A percentile compares a stretch with the other conserved stretches of the same genome.
Conservation (phyloP, 306 rosid genomes). For the Castanopsis chinensis region DNA sequence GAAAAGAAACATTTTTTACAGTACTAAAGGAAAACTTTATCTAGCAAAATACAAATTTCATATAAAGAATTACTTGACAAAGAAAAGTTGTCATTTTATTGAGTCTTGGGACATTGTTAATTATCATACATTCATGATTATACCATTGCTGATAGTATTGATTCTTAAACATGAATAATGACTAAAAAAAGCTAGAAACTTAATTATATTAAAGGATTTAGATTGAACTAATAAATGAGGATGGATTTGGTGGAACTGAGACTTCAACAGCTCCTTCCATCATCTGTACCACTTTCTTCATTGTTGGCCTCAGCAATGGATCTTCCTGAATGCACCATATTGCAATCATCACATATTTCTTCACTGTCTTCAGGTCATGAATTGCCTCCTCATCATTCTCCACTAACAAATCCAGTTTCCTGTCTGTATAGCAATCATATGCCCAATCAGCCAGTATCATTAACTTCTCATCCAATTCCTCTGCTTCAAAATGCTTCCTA, state of each 20-base stretch:
- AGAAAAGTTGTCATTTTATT: no score
- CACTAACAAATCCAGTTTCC: conserved; percentile 7
- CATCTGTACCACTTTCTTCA: conserved; percentile 36
- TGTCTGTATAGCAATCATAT: conserved; percentile 26
- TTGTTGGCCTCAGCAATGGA: conserved; percentile 36
- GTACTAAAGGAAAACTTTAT: no score
- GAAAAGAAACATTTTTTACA: no score
- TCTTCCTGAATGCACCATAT: conserved; percentile 47
- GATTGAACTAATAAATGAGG: conserved; percentile 19
- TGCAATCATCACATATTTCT: conserved; percentile 33
- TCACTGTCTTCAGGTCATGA: conserved; percentile 17
- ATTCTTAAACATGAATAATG: no score
- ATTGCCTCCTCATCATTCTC: conserved; percentile 15
- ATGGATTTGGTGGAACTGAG: conserved; percentile 24
- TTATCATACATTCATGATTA: no score
- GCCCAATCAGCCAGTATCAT: conserved; percentile 42
- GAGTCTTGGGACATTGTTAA: no score
- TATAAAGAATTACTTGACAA: no score
- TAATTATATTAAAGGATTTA: neutral
- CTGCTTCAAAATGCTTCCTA: conserved; percentile 22
- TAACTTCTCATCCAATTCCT: neutral
- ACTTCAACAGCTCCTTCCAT: conserved; percentile 37
- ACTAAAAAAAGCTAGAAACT: no score
- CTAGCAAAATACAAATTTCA: no score
- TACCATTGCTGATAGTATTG: no score